Base-by-base conservation (phyloP, 140 eudicot species). In the Ambrosia hybrid region DNA sequence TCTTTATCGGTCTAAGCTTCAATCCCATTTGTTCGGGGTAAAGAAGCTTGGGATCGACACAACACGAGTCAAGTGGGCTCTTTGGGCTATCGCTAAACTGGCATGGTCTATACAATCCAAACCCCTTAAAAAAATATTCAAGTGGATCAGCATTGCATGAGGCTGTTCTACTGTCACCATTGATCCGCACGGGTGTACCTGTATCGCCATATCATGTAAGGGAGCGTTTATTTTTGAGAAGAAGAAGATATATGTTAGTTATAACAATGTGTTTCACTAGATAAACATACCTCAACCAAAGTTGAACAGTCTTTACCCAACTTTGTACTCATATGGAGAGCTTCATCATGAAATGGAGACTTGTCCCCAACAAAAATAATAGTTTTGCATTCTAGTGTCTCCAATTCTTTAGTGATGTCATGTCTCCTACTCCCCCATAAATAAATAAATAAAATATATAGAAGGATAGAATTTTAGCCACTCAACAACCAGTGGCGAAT, bases 111-210 rank as follows among this genome's bases (percentile, higher is more conserved):
- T 78, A 83, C 43, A 89, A 66, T 14, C 96, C 95, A 33, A 75
- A 92, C 6, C 89, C 92, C 92, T 79, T 89, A 1, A 92, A 89
- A 71, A 92, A 92, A 61, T 71, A 85, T 57, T 92, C 95, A 77
- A 85, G 56, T 0, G 96, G 51, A 91, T 85, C 71, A 92, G 53
- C 88, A 89, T 89, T 55, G 95, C 89, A 65, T 89, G 86, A 10
- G 98, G 98, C 75, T 92, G 96, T 88, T 92, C 98, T 67, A 83
- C 96, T 9, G 95, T 89, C 63, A 92, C 96, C 88, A 92, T 76
- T 75, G 98, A 92, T 76, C 98, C 98, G 61, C 98, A 92, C 17
- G 86, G 82, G 48, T 85, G 98, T 38, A 92, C 96, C 98, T 91
- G 70, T 45, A 55, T 65, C 17, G 53, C 3, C 6, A 36, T 15